Percentiles rank a stretch among this genome's conserved stretches.
These are phyloP conservation scores for Rhynchosporium agropyri DNA, from an alignment of 2,329 filamentous ascomycete species.

Conservation along the genomic window DNA sequence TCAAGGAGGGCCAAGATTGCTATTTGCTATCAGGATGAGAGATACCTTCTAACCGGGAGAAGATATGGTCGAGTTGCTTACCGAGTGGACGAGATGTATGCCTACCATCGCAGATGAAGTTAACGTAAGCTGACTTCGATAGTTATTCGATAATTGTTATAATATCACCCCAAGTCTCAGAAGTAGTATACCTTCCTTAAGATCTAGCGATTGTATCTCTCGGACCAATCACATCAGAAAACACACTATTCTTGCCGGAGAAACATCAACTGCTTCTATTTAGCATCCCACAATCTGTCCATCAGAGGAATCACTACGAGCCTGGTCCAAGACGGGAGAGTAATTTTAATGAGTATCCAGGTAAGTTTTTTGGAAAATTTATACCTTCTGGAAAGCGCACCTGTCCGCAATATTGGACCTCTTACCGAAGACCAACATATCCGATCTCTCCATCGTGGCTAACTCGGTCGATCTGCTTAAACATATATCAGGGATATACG, in stretches of 20 bases:
- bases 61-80: slow-evolving; percentile 20
- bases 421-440: neutral
- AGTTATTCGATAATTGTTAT: slow-evolving; percentile 20
- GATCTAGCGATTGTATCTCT: slow-evolving; percentile 18
- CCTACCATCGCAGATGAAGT: slow-evolving; percentile 24
- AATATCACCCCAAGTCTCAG: slow-evolving; percentile 15
- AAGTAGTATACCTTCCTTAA: slow-evolving; percentile 19
- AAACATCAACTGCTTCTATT: slow-evolving; percentile 1
- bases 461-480: slow-evolving; percentile 8
- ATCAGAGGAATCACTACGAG: slow-evolving; percentile 10
- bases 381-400: slow-evolving; percentile 5
- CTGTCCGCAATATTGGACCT: slow-evolving; percentile 8
- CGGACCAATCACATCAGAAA: slow-evolving; percentile 19
- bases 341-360: slow-evolving; percentile 4
- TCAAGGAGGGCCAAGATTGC: slow-evolving; percentile 16
- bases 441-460: neutral
- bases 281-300: slow-evolving; percentile 5
- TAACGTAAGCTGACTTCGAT: slow-evolving; percentile 21
- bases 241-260: slow-evolving; percentile 8
- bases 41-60: slow-evolving; percentile 21
- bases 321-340: slow-evolving; percentile 8
- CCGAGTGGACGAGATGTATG: slow-evolving; percentile 23
- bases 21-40: slow-evolving; percentile 20
- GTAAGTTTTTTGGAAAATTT: slow-evolving; percentile 2
- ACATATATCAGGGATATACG: neutral